Evolutionary conservation across 1,284 basidiomycete species (phyloP).

Genomic region (Mrakiaceae sp.): DNA sequence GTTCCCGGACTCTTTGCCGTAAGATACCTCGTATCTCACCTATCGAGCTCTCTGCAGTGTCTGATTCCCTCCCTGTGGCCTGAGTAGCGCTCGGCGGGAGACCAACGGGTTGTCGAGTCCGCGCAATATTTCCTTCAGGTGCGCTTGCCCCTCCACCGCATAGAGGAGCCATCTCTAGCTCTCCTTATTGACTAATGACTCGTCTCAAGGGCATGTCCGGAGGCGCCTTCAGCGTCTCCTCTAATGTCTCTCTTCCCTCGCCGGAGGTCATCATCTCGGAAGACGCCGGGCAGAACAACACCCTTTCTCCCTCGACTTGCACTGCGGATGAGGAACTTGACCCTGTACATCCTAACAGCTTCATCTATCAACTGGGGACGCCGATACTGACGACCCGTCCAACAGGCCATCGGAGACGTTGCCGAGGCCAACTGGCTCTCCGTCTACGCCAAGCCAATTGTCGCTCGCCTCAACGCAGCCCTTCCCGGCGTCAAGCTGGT

Average conservation of each 20-base stretch:
- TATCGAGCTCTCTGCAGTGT: background rate
- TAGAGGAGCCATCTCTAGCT: too few species aligned
- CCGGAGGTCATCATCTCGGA: constrained; percentile 11
- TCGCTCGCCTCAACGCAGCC: constrained; percentile 3
- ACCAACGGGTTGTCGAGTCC: constrained; percentile 18
- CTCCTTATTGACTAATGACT: too few species aligned
- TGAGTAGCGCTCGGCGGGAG: background rate
- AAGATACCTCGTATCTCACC: too few species aligned
- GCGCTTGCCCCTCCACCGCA: too few species aligned
- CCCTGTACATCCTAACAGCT: background rate
- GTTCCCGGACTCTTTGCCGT: background rate
- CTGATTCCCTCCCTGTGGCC: too few species aligned
- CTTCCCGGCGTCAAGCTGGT: constrained; percentile 4
- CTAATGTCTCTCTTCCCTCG: background rate
- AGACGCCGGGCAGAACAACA: constrained; percentile 16
- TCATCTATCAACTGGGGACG: too few species aligned
- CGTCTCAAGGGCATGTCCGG: too few species aligned
- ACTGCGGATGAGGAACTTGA: constrained; percentile 11
- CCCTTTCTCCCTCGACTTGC: constrained; percentile 14
- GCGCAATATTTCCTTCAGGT: constrained; percentile 15
- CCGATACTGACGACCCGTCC: too few species aligned
- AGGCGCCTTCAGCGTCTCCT: too few species aligned
- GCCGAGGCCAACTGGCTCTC: constrained; percentile 15
- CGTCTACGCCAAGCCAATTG: constrained; percentile 9
- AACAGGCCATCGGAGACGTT: background rate